Evolutionary conservation across 371 early-diverging fungal species (phyloP).

Genomic region (Mucor saturninus): DNA sequence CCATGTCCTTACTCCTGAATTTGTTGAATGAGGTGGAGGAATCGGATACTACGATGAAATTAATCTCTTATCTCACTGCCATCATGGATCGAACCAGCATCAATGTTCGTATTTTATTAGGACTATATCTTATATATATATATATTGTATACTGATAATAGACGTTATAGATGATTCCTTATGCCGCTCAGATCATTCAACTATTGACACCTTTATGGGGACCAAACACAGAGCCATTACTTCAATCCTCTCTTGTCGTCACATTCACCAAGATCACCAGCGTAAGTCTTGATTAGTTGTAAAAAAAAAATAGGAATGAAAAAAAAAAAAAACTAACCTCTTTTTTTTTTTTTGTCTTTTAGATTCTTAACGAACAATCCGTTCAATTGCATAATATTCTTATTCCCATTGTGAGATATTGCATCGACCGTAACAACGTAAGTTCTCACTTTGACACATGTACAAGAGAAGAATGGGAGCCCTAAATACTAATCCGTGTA

Average conservation of each 20-base stretch:
- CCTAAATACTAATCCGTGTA: not conserved
- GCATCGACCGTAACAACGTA: conserved; percentile 65
- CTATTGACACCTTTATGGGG: conserved; percentile 86
- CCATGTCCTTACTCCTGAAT: conserved; percentile 59
- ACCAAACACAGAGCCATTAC: conserved; percentile 75
- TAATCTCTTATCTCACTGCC: conserved; percentile 75
- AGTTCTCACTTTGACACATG: not conserved
- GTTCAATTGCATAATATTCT: conserved; percentile 73
- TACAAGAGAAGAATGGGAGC: not conserved
- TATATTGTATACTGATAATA: not conserved
- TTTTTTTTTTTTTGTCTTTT: no score
- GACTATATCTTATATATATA: not conserved
- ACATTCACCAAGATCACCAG: conserved; percentile 77
- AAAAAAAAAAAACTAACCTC: not conserved
- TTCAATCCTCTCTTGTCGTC: conserved; percentile 79
- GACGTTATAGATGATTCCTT: conserved; percentile 66
- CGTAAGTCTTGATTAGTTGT: conserved; percentile 36
- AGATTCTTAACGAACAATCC: conserved; percentile 76
- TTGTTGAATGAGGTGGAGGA: conserved; percentile 75
- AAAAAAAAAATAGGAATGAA: no score
- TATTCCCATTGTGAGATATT: conserved; percentile 75
- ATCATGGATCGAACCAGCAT: conserved; percentile 80
- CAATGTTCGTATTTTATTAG: conserved; percentile 42
- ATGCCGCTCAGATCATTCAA: conserved; percentile 70
- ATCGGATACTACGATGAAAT: conserved; percentile 77